These are phyloP conservation scores for Oryza meridionalis DNA, from an alignment of 176 grass and related monocot species.

Conservation along the genomic window DNA sequence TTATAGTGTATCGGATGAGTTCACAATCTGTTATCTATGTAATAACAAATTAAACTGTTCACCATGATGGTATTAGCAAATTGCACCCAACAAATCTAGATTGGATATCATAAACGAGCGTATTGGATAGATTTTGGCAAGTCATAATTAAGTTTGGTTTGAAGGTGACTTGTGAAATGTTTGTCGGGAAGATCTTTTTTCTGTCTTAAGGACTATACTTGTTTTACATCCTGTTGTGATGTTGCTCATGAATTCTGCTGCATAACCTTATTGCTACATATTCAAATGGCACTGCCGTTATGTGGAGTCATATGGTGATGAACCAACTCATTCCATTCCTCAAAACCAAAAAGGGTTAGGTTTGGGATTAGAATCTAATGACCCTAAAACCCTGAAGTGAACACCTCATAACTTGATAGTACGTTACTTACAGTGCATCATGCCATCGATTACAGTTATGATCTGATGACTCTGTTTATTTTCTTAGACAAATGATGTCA, in stretches of 20 bases:
- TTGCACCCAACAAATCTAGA: background rate
- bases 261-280: slow-evolving; percentile 14
- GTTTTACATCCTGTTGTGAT: slow-evolving; percentile 14
- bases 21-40: slow-evolving; percentile 15
- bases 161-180: slow-evolving; percentile 25
- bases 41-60: background rate
- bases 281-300: background rate
- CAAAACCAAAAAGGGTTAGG: slow-evolving; percentile 1
- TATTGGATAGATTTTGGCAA: slow-evolving; percentile 25
- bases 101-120: background rate
- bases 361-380: background rate
- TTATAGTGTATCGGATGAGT: slow-evolving; percentile 3
- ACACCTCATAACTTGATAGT: slow-evolving; percentile 20
- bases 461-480: slow-evolving; percentile 41
- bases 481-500: slow-evolving; percentile 81
- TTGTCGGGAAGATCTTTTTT: slow-evolving; percentile 4
- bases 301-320: background rate
- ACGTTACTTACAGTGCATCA: slow-evolving; percentile 28
- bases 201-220: slow-evolving; percentile 16
- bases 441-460: slow-evolving; percentile 21
- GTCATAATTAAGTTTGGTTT: slow-evolving; percentile 34
- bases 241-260: slow-evolving; percentile 6
- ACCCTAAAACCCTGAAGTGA: background rate
- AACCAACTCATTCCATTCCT: slow-evolving; percentile 12
- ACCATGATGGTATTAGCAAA: slow-evolving; percentile 13